phyloP scores from a whole-genome alignment of 2,329 filamentous ascomycete species.

The Fusarium fujikuroi region DNA sequence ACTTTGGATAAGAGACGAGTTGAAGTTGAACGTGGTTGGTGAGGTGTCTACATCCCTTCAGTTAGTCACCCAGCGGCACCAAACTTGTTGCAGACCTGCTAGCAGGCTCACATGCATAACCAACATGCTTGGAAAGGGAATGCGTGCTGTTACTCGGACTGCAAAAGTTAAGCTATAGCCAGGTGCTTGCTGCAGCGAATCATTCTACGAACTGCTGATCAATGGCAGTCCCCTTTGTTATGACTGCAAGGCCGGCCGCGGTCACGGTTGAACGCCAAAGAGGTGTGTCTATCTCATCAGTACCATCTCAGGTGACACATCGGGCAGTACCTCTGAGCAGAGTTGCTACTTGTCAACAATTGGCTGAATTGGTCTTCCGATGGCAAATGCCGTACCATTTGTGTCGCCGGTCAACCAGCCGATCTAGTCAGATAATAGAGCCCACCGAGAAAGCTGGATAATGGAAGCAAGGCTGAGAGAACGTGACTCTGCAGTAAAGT shows the following conservation, averaged over 20 bases:
- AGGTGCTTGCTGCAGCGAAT: background rate
- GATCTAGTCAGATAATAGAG: background rate
- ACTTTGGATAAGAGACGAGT: background rate
- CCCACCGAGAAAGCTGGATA: background rate
- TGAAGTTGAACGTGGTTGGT: background rate
- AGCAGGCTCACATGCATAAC: background rate
- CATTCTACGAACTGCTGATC: too few species aligned
- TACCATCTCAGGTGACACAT: too few species aligned
- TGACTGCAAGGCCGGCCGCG: background rate
- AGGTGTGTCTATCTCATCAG: background rate
- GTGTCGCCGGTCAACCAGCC: background rate
- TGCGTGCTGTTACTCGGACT: background rate
- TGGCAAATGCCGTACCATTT: accelerated
- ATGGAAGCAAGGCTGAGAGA: too few species aligned
- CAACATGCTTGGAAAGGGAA: background rate
- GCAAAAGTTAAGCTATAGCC: too few species aligned
- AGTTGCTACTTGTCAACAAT: too few species aligned
- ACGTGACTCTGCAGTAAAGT: background rate
- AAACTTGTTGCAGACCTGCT: background rate
- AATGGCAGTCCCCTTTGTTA: too few species aligned
- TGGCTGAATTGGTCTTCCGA: too few species aligned
- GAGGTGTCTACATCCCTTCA: background rate
- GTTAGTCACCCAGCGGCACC: too few species aligned
- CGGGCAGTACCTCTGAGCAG: background rate
- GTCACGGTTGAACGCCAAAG: background rate